Conservation (phyloP, 176 grass and related monocot genomes). For the Eragrostis curvula region DNA sequence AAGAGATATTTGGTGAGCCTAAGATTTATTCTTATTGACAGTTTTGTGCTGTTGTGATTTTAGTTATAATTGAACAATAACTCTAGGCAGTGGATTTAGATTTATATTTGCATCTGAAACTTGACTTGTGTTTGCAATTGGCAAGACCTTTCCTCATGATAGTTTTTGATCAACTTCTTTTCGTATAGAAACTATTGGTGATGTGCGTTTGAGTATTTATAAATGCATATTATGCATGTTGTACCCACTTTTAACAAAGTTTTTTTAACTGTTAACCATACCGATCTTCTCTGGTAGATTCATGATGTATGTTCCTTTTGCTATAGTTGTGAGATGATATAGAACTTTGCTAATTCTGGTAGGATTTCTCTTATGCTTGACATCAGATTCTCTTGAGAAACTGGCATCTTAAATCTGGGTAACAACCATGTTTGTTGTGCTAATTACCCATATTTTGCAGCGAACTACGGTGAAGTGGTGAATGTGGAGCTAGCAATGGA, state of each 20-base stretch:
- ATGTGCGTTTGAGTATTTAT: neutral
- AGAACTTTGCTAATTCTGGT: neutral
- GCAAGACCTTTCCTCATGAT: neutral
- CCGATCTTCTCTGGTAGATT: conserved; percentile 1
- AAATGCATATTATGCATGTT: neutral
- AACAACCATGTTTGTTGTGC: conserved; percentile 16
- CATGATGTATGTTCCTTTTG: neutral
- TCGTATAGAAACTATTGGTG: neutral
- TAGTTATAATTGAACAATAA: neutral
- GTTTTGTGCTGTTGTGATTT: conserved; percentile 15
- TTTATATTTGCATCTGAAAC: neutral
- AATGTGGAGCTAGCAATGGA: conserved; percentile 98
- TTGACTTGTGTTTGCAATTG: conserved; percentile 20
- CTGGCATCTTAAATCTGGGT: neutral
- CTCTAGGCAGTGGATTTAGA: no score
- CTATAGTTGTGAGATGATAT: neutral
- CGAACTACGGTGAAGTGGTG: conserved; percentile 83
- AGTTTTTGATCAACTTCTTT: neutral
- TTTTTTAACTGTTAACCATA: neutral
- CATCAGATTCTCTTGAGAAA: neutral
- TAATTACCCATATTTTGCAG: conserved; percentile 54
- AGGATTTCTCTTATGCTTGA: neutral
- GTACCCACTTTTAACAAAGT: neutral
- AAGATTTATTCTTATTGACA: conserved; percentile 8
- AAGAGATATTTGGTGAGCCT: conserved; percentile 96